A percentile compares a stretch with the other conserved stretches of the same genome.
Evolutionary conservation across 108 stramenopile genomes (phyloP).

Genomic region (Pseudonitzschia pungens): DNA sequence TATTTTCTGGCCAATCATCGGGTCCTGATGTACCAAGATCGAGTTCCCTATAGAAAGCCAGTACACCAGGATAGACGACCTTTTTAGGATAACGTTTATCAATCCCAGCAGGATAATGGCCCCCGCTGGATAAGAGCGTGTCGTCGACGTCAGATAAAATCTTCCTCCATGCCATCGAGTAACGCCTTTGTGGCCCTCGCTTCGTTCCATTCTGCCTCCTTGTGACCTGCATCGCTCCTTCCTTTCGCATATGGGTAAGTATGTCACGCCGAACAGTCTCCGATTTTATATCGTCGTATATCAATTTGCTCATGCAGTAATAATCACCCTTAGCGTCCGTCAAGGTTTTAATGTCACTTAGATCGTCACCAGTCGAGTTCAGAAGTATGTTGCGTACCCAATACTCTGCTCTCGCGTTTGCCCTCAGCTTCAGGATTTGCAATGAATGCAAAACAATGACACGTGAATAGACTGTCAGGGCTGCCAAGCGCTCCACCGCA

Average conservation of each 20-base stretch:
- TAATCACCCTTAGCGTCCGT: conserved; percentile 93
- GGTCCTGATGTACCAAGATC: conserved; percentile 90
- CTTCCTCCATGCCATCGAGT: conserved; percentile 88
- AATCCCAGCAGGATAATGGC: conserved; percentile 93
- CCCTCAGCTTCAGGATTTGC: conserved; percentile 80
- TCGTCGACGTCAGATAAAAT: conserved; percentile 98
- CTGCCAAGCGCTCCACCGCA: conserved; percentile 81
- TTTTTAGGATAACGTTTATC: conserved; percentile 85
- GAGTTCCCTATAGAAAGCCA: conserved; percentile 95
- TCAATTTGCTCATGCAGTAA: conserved; percentile 92
- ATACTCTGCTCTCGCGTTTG: conserved; percentile 82
- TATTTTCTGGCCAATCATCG: conserved; percentile 85
- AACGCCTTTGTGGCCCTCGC: conserved; percentile 43
- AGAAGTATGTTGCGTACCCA: conserved; percentile 94
- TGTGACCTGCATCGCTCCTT: conserved; percentile 91
- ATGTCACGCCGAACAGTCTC: conserved; percentile 88
- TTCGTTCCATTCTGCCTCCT: conserved; percentile 74
- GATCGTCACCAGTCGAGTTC: conserved; percentile 88
- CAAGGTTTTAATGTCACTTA: conserved; percentile 92
- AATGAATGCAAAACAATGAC: conserved; percentile 78
- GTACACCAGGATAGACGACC: conserved; percentile 94
- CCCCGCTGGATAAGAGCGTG: conserved; percentile 92
- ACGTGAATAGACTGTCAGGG: conserved; percentile 67
- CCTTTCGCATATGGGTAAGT: conserved; percentile 85
- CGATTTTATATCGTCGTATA: conserved; percentile 92